Conservation (phyloP, 495 filamentous ascomycete genomes). For the Annulohypoxylon moriforme region DNA sequence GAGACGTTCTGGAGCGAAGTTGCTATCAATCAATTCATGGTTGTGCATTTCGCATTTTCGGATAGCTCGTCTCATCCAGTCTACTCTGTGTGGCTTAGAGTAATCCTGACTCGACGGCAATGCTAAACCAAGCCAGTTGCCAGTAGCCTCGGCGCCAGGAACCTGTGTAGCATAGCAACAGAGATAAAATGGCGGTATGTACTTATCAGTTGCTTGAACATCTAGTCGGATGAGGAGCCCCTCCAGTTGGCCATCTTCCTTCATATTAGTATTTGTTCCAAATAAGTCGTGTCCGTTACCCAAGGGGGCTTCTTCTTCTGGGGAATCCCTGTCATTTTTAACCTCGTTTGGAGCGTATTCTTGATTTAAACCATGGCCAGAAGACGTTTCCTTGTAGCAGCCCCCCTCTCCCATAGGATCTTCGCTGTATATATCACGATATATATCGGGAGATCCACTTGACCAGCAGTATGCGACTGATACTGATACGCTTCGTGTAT, state of each 20-base stretch:
- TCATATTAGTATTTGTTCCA: not conserved
- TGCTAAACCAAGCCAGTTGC: not conserved
- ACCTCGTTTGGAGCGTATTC: not conserved
- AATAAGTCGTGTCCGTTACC: not conserved
- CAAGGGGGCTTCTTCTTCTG: not conserved
- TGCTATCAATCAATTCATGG: not conserved
- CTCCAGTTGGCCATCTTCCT: not conserved
- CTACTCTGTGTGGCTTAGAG: not conserved
- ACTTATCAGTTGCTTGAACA: not conserved
- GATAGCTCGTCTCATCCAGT: not conserved
- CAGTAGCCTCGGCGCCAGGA: not conserved
- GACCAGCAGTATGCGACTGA: not conserved
- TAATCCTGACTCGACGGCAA: not conserved
- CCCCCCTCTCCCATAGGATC: not conserved
- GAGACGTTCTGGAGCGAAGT: not conserved
- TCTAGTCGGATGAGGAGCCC: not conserved
- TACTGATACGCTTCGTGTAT: not conserved
- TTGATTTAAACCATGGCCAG: not conserved
- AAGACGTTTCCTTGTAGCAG: not conserved
- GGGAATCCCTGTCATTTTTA: not conserved
- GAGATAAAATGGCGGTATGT: not conserved
- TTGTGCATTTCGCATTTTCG: not conserved
- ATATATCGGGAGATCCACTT: not conserved
- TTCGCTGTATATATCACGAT: not conserved
- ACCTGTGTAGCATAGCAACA: not conserved